Evolutionary conservation across 202 grass and related monocot genomes (phyloP).

Genomic region (Tripidium arundinaceum): DNA sequence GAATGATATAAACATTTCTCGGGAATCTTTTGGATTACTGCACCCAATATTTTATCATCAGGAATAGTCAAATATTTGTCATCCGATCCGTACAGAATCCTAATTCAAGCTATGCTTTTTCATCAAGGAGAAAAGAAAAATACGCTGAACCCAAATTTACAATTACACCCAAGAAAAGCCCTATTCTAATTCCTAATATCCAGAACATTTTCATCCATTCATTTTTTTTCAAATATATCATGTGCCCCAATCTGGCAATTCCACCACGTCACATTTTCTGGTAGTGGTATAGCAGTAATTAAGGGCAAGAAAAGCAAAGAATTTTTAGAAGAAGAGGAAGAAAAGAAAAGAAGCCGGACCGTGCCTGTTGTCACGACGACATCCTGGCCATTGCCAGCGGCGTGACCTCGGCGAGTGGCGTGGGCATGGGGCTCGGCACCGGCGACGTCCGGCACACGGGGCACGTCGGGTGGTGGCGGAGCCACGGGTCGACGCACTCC

Average conservation of each 20-base stretch:
- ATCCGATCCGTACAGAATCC: slow-evolving; percentile 17
- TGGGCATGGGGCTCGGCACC: slow-evolving; percentile 71
- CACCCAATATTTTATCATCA: background rate
- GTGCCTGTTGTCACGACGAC: too few relatives aligned
- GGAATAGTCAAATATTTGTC: background rate
- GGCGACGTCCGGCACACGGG: slow-evolving; percentile 89
- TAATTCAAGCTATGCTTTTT: background rate
- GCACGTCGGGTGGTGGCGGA: slow-evolving; percentile 72
- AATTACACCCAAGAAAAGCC: slow-evolving; percentile 18
- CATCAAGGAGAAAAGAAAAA: background rate
- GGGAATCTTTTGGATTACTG: background rate
- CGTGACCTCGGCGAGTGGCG: slow-evolving; percentile 66
- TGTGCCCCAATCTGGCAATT: too few relatives aligned
- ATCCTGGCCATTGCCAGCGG: slow-evolving; percentile 42
- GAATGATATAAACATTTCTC: background rate
- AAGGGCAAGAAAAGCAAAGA: too few relatives aligned
- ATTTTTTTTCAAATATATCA: too few relatives aligned
- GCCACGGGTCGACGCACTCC: slow-evolving; percentile 82
- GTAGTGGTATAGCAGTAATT: too few relatives aligned
- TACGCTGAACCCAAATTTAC: slow-evolving; percentile 14
- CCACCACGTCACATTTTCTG: too few relatives aligned
- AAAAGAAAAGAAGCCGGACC: too few relatives aligned
- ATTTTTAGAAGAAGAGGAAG: too few relatives aligned
- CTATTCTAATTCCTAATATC: too few relatives aligned
- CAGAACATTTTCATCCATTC: too few relatives aligned